phyloP scores from a whole-genome alignment of 2,329 filamentous ascomycete species.

The Fusarium continuum region DNA sequence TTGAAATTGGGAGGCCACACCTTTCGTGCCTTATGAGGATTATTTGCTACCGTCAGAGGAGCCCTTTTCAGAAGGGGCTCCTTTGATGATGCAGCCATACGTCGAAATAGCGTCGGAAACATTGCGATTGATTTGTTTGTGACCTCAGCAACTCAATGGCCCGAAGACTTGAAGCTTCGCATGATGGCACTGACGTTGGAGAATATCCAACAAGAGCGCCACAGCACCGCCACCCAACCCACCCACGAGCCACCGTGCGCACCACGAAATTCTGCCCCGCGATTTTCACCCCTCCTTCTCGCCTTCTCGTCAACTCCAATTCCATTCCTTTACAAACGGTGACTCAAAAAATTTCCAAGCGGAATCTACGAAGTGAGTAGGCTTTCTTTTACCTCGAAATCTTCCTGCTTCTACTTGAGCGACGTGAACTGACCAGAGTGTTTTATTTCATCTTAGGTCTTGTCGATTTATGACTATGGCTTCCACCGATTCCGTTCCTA shows the following conservation, averaged over 20 bases:
- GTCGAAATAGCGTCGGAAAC: slow-evolving; percentile 49
- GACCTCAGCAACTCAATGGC: slow-evolving; percentile 18
- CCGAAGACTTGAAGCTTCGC: slow-evolving; percentile 5
- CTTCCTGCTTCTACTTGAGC: not conserved
- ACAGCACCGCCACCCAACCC: slow-evolving; percentile 40
- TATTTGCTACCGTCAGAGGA: slow-evolving; percentile 55
- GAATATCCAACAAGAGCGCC: slow-evolving; percentile 28
- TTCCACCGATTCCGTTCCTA: slow-evolving; percentile 50
- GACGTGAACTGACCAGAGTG: slow-evolving; percentile 7
- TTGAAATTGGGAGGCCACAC: slow-evolving; percentile 82
- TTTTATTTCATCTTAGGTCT: slow-evolving; percentile 19
- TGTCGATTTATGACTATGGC: slow-evolving; percentile 55
- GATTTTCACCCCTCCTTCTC: slow-evolving; percentile 50
- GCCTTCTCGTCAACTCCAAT: slow-evolving; percentile 36
- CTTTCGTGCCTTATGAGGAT: slow-evolving; percentile 73
- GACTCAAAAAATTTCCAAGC: slow-evolving; percentile 47
- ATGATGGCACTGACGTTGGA: slow-evolving; percentile 13
- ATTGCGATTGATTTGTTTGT: slow-evolving; percentile 36
- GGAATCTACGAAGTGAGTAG: slow-evolving; percentile 38
- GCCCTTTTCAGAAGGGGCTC: slow-evolving; percentile 40
- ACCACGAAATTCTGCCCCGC: slow-evolving; percentile 46
- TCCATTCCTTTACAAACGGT: slow-evolving; percentile 36
- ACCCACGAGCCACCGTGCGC: slow-evolving; percentile 31
- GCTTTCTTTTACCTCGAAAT: not conserved
- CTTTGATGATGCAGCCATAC: slow-evolving; percentile 47